These are phyloP conservation scores for Elymus sibiricus DNA, from an alignment of 176 grass and related monocot species.

Conservation along the genomic window DNA sequence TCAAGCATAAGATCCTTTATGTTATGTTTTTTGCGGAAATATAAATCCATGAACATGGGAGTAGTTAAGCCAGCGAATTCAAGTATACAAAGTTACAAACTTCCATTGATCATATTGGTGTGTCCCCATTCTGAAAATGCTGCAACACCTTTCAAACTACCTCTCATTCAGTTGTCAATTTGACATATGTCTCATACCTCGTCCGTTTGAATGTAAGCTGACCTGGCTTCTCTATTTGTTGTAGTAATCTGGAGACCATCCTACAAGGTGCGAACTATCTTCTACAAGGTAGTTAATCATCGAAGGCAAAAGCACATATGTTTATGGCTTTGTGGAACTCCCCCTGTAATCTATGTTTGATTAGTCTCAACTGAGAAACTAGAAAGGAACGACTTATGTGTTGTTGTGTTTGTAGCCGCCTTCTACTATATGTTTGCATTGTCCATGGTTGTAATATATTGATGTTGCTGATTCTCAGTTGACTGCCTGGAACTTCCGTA, in stretches of 20 bases:
- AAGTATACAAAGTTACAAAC: not conserved
- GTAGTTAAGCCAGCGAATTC: not conserved
- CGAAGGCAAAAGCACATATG: not conserved
- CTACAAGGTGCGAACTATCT: conserved; percentile 40
- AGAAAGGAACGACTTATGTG: not conserved
- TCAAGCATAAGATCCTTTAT: not conserved
- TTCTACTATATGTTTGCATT: conserved; percentile 9
- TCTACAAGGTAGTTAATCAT: conserved; percentile 21
- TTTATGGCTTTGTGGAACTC: not conserved
- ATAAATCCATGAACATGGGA: not conserved
- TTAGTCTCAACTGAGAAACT: conserved; percentile 13
- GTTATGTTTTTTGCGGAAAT: not conserved
- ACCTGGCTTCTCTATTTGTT: conserved; percentile 10
- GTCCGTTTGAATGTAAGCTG: not conserved
- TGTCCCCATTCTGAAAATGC: not conserved
- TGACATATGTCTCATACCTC: not conserved
- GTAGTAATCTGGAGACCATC: conserved; percentile 48
- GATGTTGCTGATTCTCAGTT: not conserved
- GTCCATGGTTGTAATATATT: not conserved
- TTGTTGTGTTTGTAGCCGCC: not conserved
- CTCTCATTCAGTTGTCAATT: not conserved
- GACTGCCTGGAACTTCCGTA: not conserved
- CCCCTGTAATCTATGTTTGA: conserved; percentile 18
- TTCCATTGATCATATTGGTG: not conserved
- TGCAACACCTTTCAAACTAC: not conserved